A percentile compares a stretch with the other conserved stretches of the same genome.
Conservation (phyloP, 805 yeast genomes). For the Suhomyces tanzawaensis region DNA sequence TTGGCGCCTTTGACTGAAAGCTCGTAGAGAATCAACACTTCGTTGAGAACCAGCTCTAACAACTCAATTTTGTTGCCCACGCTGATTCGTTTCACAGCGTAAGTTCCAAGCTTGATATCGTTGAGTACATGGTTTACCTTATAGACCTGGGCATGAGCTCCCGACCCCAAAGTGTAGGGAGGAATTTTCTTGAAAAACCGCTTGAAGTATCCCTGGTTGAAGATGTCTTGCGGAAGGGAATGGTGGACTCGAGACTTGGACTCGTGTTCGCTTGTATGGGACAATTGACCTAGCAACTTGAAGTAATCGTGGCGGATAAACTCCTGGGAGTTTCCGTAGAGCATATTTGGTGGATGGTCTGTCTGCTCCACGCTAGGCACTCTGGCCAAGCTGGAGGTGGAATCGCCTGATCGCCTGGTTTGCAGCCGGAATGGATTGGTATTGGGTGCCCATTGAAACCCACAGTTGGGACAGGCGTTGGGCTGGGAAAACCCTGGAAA, state of each 20-base stretch:
- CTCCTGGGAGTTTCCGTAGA: constrained; percentile 7
- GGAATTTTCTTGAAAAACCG: constrained; percentile 64
- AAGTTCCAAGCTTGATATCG: constrained; percentile 67
- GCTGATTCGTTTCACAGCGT: constrained; percentile 82
- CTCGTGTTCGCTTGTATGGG: constrained; percentile 8
- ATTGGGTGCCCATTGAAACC: constrained; percentile 23
- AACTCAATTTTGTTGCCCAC: constrained; percentile 75
- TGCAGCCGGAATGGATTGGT: neutral
- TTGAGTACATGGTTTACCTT: constrained; percentile 81
- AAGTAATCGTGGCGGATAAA: constrained; percentile 39
- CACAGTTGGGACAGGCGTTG: constrained; percentile 29
- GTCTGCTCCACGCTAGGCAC: constrained; percentile 1
- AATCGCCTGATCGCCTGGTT: constrained; percentile 2
- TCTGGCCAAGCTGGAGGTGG: neutral
- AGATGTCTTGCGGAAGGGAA: constrained; percentile 40
- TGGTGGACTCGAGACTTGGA: constrained; percentile 1
- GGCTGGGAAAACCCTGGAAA: neutral
- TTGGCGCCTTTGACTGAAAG: constrained; percentile 44
- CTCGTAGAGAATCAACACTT: constrained; percentile 68
- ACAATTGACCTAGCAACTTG: constrained; percentile 30
- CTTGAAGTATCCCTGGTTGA: constrained; percentile 78
- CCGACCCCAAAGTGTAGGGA: constrained; percentile 62
- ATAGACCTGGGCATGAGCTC: constrained; percentile 81
- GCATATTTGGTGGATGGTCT: neutral
- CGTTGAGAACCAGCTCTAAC: constrained; percentile 68